These are phyloP conservation scores for Coniella vitis DNA, from an alignment of 2,329 filamentous ascomycete genomes.

Conservation along the genomic window DNA sequence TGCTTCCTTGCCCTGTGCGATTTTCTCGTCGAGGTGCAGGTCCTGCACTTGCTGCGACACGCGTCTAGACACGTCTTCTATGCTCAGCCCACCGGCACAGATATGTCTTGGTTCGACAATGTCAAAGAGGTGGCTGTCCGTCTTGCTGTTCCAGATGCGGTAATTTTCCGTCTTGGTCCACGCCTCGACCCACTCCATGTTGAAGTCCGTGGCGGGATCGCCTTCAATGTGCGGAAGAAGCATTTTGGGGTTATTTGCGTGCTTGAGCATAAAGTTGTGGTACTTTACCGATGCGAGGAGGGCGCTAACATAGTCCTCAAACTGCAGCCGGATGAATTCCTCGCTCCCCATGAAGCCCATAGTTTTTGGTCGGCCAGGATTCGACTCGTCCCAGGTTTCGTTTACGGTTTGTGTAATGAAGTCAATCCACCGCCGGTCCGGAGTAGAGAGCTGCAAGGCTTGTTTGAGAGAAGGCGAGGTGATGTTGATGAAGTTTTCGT, in stretches of 20 bases:
- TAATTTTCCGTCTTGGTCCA: slow-evolving; percentile 91
- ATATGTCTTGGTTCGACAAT: slow-evolving; percentile 91
- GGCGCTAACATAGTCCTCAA: slow-evolving; percentile 91
- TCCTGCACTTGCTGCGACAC: slow-evolving; percentile 90
- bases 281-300: slow-evolving; percentile 87
- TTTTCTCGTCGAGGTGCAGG: slow-evolving; percentile 83
- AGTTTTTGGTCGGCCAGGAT: slow-evolving; percentile 84
- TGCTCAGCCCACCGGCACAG: slow-evolving; percentile 83
- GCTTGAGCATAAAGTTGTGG: slow-evolving; percentile 57
- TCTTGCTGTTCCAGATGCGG: slow-evolving; percentile 73
- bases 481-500: slow-evolving; percentile 80
- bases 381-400: slow-evolving; percentile 92
- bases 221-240: slow-evolving; percentile 65
- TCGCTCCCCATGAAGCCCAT: slow-evolving; percentile 94
- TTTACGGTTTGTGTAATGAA: slow-evolving; percentile 88
- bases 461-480: slow-evolving; percentile 70
- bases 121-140: slow-evolving; percentile 85
- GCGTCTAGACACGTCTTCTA: slow-evolving; percentile 89
- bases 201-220: slow-evolving; percentile 80
- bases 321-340: slow-evolving; percentile 94
- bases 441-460: slow-evolving; percentile 71
- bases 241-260: slow-evolving; percentile 51
- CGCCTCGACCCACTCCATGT: slow-evolving; percentile 73
- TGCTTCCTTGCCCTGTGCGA: slow-evolving; percentile 75
- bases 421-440: slow-evolving; percentile 94